These are phyloP conservation scores for Fusarium sp. DNA, from an alignment of 2,329 filamentous ascomycete species.

Conservation along the genomic window DNA sequence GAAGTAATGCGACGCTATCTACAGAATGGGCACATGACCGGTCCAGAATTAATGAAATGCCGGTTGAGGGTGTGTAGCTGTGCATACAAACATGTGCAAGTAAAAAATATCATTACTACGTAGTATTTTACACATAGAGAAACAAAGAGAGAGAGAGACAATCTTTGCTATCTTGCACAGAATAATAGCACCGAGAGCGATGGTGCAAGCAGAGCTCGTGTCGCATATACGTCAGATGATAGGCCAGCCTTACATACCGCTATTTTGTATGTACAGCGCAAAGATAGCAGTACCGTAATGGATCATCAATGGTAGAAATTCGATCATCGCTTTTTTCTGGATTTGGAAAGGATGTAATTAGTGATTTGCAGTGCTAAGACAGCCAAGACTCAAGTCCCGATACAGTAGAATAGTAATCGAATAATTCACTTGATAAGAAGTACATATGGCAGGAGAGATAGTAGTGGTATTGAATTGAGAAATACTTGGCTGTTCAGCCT, in stretches of 20 bases:
- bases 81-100: neutral
- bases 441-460: neutral
- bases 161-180: conserved; percentile 15
- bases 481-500: conserved; percentile 29
- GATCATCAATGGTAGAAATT: conserved; percentile 19
- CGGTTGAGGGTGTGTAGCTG: conserved; percentile 15
- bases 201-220: conserved; percentile 15
- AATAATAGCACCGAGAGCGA: conserved; percentile 11
- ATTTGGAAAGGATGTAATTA: conserved; percentile 37
- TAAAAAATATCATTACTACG: neutral
- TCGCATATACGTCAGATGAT: conserved; percentile 15
- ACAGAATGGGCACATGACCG: conserved; percentile 27
- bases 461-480: conserved; percentile 16
- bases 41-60: conserved; percentile 27
- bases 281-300: conserved; percentile 1
- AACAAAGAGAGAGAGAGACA: neutral
- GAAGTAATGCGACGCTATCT: conserved; percentile 21
- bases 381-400: neutral
- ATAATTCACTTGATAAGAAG: neutral
- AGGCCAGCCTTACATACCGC: conserved; percentile 35
- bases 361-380: conserved; percentile 30
- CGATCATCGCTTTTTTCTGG: conserved; percentile 20
- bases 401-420: conserved; percentile 6
- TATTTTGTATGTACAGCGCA: neutral
- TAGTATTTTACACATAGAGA: neutral